These are phyloP conservation scores for Phytophthora podocarpi DNA, from an alignment of 352 stramenopile genomes.

Conservation along the genomic window DNA sequence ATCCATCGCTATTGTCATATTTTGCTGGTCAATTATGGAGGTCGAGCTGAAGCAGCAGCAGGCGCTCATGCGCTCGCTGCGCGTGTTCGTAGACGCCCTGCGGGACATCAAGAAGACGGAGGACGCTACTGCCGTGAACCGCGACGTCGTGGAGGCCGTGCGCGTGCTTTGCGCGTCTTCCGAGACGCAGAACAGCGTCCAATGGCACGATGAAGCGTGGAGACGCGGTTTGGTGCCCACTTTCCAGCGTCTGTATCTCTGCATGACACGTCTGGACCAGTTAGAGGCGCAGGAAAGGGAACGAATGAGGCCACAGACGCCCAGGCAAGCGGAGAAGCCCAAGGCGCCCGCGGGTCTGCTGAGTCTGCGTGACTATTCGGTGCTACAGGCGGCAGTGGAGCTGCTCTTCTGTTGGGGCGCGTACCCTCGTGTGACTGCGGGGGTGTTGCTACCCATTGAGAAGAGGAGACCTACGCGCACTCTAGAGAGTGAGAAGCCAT, in stretches of 20 bases:
- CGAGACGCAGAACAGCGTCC: not conserved
- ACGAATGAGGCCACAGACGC: not conserved
- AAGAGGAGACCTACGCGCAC: slow-evolving; percentile 79
- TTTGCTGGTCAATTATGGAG: slow-evolving; percentile 29
- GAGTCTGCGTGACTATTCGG: slow-evolving; percentile 85
- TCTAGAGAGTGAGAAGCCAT: slow-evolving; percentile 64
- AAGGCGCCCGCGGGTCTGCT: slow-evolving; percentile 68
- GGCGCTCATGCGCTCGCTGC: slow-evolving; percentile 56
- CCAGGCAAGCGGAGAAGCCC: slow-evolving; percentile 28
- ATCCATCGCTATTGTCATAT: slow-evolving; percentile 19
- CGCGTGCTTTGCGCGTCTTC: slow-evolving; percentile 32
- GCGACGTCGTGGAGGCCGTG: slow-evolving; percentile 38
- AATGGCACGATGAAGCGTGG: slow-evolving; percentile 39
- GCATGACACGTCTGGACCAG: slow-evolving; percentile 53
- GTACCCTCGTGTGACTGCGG: slow-evolving; percentile 54
- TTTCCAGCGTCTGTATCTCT: slow-evolving; percentile 47
- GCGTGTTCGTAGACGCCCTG: slow-evolving; percentile 72
- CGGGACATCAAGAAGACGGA: slow-evolving; percentile 51
- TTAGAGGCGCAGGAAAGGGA: slow-evolving; percentile 35
- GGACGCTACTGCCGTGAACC: slow-evolving; percentile 6
- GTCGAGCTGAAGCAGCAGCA: slow-evolving; percentile 52
- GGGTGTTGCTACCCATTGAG: slow-evolving; percentile 61
- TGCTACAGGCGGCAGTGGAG: slow-evolving; percentile 80
- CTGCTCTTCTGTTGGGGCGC: slow-evolving; percentile 75
- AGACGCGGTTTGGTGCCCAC: slow-evolving; percentile 40